Base-by-base conservation (phyloP, 192 early-diverging fungal species). In the Backusella australiensis region DNA sequence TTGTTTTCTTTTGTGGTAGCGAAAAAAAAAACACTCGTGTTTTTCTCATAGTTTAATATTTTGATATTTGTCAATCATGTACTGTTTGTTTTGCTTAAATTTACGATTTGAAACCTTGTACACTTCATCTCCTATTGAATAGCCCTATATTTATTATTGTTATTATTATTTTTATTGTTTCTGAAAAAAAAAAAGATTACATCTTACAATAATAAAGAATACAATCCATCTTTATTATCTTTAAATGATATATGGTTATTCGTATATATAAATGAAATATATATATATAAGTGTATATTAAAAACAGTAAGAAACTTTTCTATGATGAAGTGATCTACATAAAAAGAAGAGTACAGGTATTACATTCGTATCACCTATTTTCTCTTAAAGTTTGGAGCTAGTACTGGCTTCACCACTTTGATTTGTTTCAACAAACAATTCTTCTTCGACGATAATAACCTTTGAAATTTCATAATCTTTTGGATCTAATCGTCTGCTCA, bases 21-120 rank as follows among this genome's bases (percentile, higher is more conserved):
- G 21, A 26, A 23, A n/a, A 63, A 14, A 29, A 26, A 21, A 49
- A 49, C 3, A 44, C 15, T 49, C 46, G 19, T 49, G 46, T 6
- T 49, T 26, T 63, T 63, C 56, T 14, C 56, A 63, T 63, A 63
- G 56, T 26, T 26, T 3, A 12, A 29, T 63, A 29, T 63, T 63
- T 63, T 63, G 56, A 63, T 63, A 26, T 59, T 59, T 63, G 56
- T 63, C 56, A 63, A 63, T 9, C 56, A 63, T 29, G 26, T 29
- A 21, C 23, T 63, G 56, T 63, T 63, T 63, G 56, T 63, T 63
- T 63, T 23, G 23, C 26, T 63, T 21, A 49, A 63, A 29, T 63
- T 63, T 63, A 63, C 56, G 26, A 63, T 63, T 63, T 63, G 56
- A 63, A 63, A 63, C 56, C 4, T 63, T 63, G 56, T 63, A 63